Percentiles rank a stretch among this genome's conserved stretches.
Conservation (phyloP, 768 basidiomycete genomes). For the Panaeolus cyanescens region DNA sequence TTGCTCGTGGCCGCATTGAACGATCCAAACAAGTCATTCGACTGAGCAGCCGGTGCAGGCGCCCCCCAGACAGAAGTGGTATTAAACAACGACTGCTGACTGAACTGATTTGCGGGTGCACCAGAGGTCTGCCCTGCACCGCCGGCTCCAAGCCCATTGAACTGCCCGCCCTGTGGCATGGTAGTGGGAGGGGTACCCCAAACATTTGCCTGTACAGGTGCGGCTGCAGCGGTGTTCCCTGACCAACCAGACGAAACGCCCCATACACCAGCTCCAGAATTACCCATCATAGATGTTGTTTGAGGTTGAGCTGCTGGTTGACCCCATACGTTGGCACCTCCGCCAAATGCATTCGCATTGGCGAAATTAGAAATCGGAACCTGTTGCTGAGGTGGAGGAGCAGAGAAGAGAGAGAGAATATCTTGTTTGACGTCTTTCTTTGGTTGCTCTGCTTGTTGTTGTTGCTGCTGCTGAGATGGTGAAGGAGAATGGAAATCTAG, state of each 20-base stretch:
- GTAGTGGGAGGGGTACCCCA: slow-evolving; percentile 32
- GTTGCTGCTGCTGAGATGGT: slow-evolving; percentile 24
- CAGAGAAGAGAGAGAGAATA: slow-evolving; percentile 80
- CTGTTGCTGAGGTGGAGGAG: slow-evolving; percentile 37
- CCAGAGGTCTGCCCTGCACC: slow-evolving; percentile 25
- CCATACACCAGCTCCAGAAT: slow-evolving; percentile 60
- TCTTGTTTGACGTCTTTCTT: slow-evolving; percentile 82
- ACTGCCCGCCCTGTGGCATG: slow-evolving; percentile 36
- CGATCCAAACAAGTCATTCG: slow-evolving; percentile 36
- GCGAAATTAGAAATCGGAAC: slow-evolving; percentile 16
- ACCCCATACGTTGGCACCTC: slow-evolving; percentile 17
- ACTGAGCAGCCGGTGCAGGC: slow-evolving; percentile 19
- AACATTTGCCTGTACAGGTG: slow-evolving; percentile 39
- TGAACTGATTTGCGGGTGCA: slow-evolving; percentile 24
- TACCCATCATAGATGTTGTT: slow-evolving; percentile 56
- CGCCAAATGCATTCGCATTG: not conserved
- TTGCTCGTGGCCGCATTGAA: slow-evolving; percentile 28
- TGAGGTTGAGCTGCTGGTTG: slow-evolving; percentile 18
- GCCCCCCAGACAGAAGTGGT: slow-evolving; percentile 65
- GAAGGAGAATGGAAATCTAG: slow-evolving; percentile 82
- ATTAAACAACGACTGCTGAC: slow-evolving; percentile 41
- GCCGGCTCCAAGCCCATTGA: slow-evolving; percentile 62
- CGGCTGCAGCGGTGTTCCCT: slow-evolving; percentile 24
- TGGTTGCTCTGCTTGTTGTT: slow-evolving; percentile 31
- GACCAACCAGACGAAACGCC: slow-evolving; percentile 69